A percentile compares a stretch with the other conserved stretches of the same genome.
Evolutionary conservation across 1,284 basidiomycete genomes (phyloP).

Genomic region (Marasmius fiardii): DNA sequence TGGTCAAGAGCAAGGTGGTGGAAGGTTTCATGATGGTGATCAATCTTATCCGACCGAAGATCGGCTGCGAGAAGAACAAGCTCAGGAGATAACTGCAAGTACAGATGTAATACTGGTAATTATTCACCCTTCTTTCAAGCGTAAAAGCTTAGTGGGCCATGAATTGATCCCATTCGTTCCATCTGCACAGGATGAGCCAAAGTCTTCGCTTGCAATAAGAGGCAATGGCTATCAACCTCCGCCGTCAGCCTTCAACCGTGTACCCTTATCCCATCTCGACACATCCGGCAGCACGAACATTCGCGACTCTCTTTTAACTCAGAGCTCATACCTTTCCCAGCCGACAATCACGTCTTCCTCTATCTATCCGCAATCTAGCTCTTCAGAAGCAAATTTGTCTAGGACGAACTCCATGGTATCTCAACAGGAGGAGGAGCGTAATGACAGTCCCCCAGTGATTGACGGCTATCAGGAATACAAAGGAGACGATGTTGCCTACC

Average conservation of each 20-base stretch:
- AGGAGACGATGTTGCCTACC: conserved; percentile 77
- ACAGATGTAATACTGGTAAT: not conserved
- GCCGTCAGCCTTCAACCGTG: conserved; percentile 42
- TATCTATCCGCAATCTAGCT: conserved; percentile 68
- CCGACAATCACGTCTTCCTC: conserved; percentile 65
- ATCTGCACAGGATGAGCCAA: conserved; percentile 2
- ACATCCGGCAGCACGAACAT: conserved; percentile 18
- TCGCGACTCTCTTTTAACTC: conserved; percentile 46
- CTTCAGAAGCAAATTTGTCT: conserved; percentile 41
- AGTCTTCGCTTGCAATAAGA: conserved; percentile 7
- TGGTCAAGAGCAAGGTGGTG: conserved; percentile 16
- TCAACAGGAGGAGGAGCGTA: conserved; percentile 37
- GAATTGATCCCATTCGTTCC: not conserved
- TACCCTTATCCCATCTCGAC: conserved; percentile 33
- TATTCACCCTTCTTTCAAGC: not conserved
- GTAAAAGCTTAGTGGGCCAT: not conserved
- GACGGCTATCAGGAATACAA: conserved; percentile 60
- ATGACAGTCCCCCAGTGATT: conserved; percentile 41
- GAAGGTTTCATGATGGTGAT: not conserved
- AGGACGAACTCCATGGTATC: conserved; percentile 51
- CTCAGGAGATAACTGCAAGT: not conserved
- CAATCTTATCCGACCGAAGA: not conserved
- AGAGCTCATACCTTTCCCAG: conserved; percentile 23
- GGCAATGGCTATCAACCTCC: conserved; percentile 6
- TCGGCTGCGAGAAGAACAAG: not conserved